These are phyloP conservation scores for Suillus cothurnatus DNA, from an alignment of 768 basidiomycete species.

Conservation along the genomic window DNA sequence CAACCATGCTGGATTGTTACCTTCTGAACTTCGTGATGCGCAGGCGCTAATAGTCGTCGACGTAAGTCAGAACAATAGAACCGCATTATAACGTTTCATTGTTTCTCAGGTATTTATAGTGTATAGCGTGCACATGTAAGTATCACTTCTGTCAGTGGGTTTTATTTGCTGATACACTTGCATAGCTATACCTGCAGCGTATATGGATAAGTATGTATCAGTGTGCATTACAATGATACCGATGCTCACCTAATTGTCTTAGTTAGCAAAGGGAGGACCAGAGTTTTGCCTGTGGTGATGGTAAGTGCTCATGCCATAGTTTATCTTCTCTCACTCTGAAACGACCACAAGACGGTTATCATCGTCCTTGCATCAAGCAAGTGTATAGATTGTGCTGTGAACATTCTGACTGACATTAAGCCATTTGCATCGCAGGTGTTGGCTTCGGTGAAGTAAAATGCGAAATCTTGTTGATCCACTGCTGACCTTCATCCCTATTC, in stretches of 20 bases:
- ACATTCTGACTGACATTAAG: not conserved
- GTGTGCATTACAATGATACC: not conserved
- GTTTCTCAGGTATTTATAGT: not conserved
- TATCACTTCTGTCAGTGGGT: not conserved
- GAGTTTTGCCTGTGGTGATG: not conserved
- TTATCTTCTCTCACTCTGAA: not conserved
- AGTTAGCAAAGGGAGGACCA: not conserved
- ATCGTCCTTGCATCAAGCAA: not conserved
- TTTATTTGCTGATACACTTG: not conserved
- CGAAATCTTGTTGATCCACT: not conserved
- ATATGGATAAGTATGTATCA: conserved; percentile 1
- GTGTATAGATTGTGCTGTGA: not conserved
- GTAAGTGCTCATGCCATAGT: not conserved
- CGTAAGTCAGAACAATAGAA: not conserved
- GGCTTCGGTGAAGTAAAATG: not conserved
- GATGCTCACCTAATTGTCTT: not conserved
- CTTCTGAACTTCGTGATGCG: not conserved
- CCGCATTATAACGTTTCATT: not conserved
- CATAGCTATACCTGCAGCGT: not conserved
- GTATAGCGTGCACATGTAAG: not conserved
- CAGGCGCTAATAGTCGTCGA: not conserved
- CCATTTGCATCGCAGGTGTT: not conserved
- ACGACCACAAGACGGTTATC: not conserved
- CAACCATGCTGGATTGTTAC: not conserved
- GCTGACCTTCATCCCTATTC: not conserved